phyloP scores from a whole-genome alignment of 2,329 filamentous ascomycete genomes.

The Aspergillus neoniger region DNA sequence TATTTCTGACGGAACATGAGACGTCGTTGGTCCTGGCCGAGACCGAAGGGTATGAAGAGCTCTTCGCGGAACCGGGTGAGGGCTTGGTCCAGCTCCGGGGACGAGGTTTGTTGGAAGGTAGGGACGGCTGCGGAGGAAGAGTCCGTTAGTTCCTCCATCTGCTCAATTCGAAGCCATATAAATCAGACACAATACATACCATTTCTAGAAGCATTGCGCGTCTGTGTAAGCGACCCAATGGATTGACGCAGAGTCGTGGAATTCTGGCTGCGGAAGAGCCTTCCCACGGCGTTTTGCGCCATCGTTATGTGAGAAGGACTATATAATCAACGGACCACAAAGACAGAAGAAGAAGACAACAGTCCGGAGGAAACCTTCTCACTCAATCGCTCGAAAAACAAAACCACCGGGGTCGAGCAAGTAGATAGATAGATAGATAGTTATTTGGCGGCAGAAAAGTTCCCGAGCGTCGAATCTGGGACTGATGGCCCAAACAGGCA shows the following conservation, averaged over 20 bases:
- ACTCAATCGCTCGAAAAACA: neutral
- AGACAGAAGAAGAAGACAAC: neutral
- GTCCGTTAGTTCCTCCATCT: neutral
- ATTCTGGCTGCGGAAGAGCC: slow-evolving; percentile 41
- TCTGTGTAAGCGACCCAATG: slow-evolving; percentile 33
- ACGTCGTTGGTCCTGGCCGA: slow-evolving; percentile 39
- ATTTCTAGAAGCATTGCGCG: slow-evolving; percentile 35
- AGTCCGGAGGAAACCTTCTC: neutral
- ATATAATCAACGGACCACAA: neutral
- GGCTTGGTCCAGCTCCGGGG: slow-evolving; percentile 43
- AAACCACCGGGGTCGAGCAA: neutral
- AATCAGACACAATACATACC: slow-evolving; percentile 21
- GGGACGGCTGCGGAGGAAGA: slow-evolving; percentile 34
- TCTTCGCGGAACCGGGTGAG: slow-evolving; percentile 46
- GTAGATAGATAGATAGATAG: neutral
- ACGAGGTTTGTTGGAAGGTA: slow-evolving; percentile 41
- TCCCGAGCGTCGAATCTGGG: slow-evolving; percentile 23
- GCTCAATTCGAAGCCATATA: neutral
- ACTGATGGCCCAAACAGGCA: slow-evolving; percentile 25
- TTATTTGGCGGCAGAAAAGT: slow-evolving; percentile 30
- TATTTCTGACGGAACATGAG: slow-evolving; percentile 44
- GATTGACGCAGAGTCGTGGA: slow-evolving; percentile 35
- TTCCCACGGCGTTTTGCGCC: slow-evolving; percentile 42
- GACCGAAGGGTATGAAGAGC: slow-evolving; percentile 46
- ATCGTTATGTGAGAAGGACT: slow-evolving; percentile 26